Evolutionary conservation across 495 filamentous ascomycete species (phyloP).

Genomic region (Patellaria atrata): DNA sequence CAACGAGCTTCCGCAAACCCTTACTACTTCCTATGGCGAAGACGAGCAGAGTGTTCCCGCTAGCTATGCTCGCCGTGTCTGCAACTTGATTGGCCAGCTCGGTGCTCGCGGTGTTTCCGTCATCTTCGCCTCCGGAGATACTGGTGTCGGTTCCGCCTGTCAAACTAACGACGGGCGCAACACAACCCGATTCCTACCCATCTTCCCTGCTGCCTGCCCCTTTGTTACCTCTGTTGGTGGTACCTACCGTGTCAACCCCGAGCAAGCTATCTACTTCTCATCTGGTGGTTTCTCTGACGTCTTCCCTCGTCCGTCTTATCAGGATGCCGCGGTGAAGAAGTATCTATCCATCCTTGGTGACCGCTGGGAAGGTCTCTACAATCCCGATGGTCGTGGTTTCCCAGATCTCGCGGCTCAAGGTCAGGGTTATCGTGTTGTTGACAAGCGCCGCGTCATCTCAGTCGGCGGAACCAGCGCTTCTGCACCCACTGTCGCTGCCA

Average conservation of each 20-base stretch:
- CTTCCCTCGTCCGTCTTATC: conserved; percentile 47
- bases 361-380: conserved; percentile 36
- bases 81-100: conserved; percentile 54
- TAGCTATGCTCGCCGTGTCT: conserved; percentile 52
- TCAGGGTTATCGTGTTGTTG: conserved; percentile 37
- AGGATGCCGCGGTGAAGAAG: conserved; percentile 38
- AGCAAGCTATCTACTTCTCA: conserved; percentile 39
- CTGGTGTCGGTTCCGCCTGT: conserved; percentile 53
- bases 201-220: conserved; percentile 59
- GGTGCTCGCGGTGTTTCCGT: conserved; percentile 64
- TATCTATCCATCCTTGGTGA: conserved; percentile 41
- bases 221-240: conserved; percentile 61
- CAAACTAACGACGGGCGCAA: conserved; percentile 53
- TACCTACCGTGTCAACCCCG: conserved; percentile 45
- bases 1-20: conserved; percentile 51
- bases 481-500: conserved; percentile 45
- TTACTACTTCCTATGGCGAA: conserved; percentile 72
- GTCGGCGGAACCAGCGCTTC: conserved; percentile 54
- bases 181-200: conserved; percentile 48
- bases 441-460: conserved; percentile 34
- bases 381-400: conserved; percentile 50
- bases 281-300: conserved; percentile 58
- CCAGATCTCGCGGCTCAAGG: conserved; percentile 60
- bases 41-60: conserved; percentile 61
- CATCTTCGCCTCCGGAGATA: conserved; percentile 58